phyloP scores from a whole-genome alignment of 352 stramenopile genomes.

The Pythium monospermum region DNA sequence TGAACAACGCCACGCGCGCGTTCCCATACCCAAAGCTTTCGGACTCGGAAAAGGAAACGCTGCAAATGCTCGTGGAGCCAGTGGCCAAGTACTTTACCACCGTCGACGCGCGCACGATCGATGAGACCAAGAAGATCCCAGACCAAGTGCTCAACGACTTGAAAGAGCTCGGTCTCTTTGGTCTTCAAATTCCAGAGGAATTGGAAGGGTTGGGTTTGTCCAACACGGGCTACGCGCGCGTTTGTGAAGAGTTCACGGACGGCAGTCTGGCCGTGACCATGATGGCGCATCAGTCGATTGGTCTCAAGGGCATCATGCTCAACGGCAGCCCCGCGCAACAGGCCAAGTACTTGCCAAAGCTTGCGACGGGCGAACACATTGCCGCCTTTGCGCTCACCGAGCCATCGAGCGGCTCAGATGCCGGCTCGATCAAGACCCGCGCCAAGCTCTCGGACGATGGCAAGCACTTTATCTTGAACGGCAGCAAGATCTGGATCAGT shows the following conservation, averaged over 20 bases:
- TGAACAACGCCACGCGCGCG: constrained; percentile 72
- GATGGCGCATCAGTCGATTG: constrained; percentile 87
- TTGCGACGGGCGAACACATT: constrained; percentile 85
- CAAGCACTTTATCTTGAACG: constrained; percentile 90
- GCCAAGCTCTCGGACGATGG: constrained; percentile 88
- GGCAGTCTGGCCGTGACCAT: constrained; percentile 74
- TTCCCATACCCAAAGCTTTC: constrained; percentile 78
- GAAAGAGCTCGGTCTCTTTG: constrained; percentile 84
- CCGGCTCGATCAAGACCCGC: constrained; percentile 87
- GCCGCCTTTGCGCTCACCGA: constrained; percentile 89
- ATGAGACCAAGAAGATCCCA: constrained; percentile 79
- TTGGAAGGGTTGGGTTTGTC: constrained; percentile 71
- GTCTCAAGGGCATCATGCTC: constrained; percentile 84
- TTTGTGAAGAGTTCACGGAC: constrained; percentile 84
- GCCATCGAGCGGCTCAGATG: constrained; percentile 87
- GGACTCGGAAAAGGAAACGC: constrained; percentile 67
- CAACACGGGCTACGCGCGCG: constrained; percentile 82
- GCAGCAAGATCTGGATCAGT: constrained; percentile 97
- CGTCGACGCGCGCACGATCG: constrained; percentile 67
- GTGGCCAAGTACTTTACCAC: constrained; percentile 74
- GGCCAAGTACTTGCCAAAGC: constrained; percentile 85
- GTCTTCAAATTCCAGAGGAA: constrained; percentile 80
- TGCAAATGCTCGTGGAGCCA: constrained; percentile 82
- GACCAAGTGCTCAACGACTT: constrained; percentile 65
- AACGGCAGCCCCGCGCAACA: constrained; percentile 83